Conservation (phyloP, 805 yeast genomes). For the Nakazawaea pomicola region DNA sequence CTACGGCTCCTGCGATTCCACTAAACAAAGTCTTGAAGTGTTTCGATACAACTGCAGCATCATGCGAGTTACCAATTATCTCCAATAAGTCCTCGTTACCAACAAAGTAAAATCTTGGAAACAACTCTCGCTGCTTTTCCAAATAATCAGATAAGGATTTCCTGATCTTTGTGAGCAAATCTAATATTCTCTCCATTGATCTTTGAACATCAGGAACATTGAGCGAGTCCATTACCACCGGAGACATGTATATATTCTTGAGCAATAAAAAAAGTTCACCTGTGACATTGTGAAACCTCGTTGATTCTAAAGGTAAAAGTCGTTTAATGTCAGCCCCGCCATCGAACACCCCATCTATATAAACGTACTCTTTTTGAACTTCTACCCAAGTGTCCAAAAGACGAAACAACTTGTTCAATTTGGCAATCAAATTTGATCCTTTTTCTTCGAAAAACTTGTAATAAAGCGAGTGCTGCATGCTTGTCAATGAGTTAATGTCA, state of each 20-base stretch:
- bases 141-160: constrained; percentile 70
- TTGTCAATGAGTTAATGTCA: constrained; percentile 54
- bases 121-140: constrained; percentile 71
- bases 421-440: constrained; percentile 48
- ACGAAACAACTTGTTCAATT: constrained; percentile 43
- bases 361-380: constrained; percentile 85
- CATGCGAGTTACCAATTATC: constrained; percentile 62
- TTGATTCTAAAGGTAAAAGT: constrained; percentile 65
- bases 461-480: constrained; percentile 69
- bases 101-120: constrained; percentile 79
- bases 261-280: constrained; percentile 53
- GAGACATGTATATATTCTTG: constrained; percentile 42
- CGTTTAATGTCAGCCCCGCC: constrained; percentile 50
- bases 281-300: constrained; percentile 59
- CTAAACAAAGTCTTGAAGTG: constrained; percentile 70
- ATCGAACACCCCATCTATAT: constrained; percentile 74
- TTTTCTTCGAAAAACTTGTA: constrained; percentile 57
- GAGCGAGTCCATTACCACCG: constrained; percentile 51
- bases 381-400: constrained; percentile 73
- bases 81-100: constrained; percentile 90
- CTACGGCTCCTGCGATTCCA: constrained; percentile 46
- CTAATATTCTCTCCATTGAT: constrained; percentile 45
- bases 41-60: constrained; percentile 41
- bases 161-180: constrained; percentile 52
- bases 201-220: constrained; percentile 42